Percentiles rank a stretch among this genome's conserved stretches.
phyloP scores from a whole-genome alignment of 306 rosid species.

The Nissolia schottii region DNA sequence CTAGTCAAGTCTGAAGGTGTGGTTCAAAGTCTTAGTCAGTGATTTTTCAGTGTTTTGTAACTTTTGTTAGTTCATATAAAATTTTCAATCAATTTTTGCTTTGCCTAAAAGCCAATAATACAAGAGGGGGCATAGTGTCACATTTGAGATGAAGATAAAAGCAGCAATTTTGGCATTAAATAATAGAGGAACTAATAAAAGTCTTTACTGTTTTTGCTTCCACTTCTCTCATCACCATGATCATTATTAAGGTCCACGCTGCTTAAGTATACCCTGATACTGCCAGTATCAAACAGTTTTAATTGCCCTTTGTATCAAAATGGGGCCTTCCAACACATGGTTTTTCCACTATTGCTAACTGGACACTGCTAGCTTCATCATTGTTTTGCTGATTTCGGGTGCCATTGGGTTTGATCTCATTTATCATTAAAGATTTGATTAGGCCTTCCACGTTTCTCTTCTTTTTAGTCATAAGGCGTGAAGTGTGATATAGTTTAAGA shows the following conservation, averaged over 20 bases:
- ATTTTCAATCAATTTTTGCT: constrained; percentile 25
- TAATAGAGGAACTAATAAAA: constrained; percentile 25
- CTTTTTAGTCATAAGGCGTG: neutral
- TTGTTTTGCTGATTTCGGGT: constrained; percentile 42
- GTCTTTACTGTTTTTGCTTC: constrained; percentile 62
- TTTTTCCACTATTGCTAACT: constrained; percentile 28
- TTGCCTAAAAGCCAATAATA: constrained; percentile 43
- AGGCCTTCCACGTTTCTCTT: neutral
- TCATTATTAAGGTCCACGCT: constrained; percentile 53
- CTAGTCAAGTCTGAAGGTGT: neutral
- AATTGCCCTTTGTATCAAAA: constrained; percentile 20
- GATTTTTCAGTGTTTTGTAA: neutral
- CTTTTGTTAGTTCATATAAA: constrained; percentile 6
- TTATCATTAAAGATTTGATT: constrained; percentile 32
- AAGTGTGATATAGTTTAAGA: neutral
- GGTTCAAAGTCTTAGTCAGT: neutral
- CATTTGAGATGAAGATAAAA: neutral
- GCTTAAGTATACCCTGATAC: constrained; percentile 11
- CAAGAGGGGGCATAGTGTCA: neutral
- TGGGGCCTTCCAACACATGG: constrained; percentile 56
- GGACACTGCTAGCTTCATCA: constrained; percentile 48
- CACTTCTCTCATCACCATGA: constrained; percentile 33
- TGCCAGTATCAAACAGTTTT: constrained; percentile 17
- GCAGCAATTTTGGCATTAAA: constrained; percentile 13
- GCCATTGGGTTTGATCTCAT: constrained; percentile 26